These are phyloP conservation scores for Chondrus crispus DNA, from an alignment of 23 red algal genomes.

Conservation along the genomic window DNA sequence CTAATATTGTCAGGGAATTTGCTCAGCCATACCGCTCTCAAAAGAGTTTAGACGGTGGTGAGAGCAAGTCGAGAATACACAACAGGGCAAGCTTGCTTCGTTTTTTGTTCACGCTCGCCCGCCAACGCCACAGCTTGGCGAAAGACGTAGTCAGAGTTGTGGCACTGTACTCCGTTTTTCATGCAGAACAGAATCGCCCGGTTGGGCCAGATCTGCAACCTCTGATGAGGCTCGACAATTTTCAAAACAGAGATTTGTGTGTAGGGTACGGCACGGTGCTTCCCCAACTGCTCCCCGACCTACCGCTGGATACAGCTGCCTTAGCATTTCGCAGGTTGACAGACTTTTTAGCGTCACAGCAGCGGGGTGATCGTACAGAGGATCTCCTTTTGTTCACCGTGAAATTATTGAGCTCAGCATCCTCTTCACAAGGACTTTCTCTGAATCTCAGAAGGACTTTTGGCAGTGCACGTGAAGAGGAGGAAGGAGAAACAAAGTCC, in stretches of 20 bases:
- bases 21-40: not conserved
- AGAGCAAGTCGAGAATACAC: not conserved
- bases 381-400: too few relatives aligned
- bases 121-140: not conserved
- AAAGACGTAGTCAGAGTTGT: conserved; percentile 38
- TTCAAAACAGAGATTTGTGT: too few relatives aligned
- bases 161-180: not conserved
- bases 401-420: too few relatives aligned
- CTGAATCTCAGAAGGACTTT: too few relatives aligned
- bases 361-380: not conserved
- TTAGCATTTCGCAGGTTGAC: conserved; percentile 5
- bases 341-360: not conserved
- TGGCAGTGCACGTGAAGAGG: too few relatives aligned
- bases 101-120: not conserved
- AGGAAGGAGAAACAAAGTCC: too few relatives aligned
- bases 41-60: not conserved
- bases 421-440: too few relatives aligned
- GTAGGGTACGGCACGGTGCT: not conserved
- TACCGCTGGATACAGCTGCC: not conserved
- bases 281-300: not conserved
- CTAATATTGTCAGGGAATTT: not conserved
- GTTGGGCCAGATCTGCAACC: not conserved
- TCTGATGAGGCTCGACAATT: not conserved
- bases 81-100: not conserved
- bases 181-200: not conserved